Base-by-base conservation (phyloP, 164 flowering plant genomes). In the Chloranthus sessilifolius region DNA sequence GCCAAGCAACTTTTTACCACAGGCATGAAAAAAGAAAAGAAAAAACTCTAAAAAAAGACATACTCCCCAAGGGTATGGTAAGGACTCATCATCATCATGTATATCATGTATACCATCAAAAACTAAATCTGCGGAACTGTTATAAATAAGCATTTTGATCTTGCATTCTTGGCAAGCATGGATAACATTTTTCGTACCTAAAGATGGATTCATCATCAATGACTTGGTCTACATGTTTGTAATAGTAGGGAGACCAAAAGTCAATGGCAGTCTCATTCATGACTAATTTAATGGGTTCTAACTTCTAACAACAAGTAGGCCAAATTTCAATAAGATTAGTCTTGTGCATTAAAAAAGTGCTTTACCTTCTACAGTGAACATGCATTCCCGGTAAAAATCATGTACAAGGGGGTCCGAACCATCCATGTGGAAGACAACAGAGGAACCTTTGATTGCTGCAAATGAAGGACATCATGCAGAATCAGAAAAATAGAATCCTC, bases 101-200 rank as follows among this genome's bases (percentile, higher is more conserved):
- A 85, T 80, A 56, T 75, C 82, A 60, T 48, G 77, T 5, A 56
- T 71, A 59, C 81, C 82, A 69, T 83, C 79, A 67, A 76, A 78
- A 47, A 83, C 75, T 12, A 89, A 82, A 77, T 80, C 84, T 1
- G 85, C 82, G 28, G 89, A 63, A 59, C 95, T 81, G 63, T 80
- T 77, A 68, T 81, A 86, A 47, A 89, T 60, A 29, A 89, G 76
- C 56, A 74, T 71, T 53, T 76, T 77, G 5, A 89, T 88, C 63
- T 70, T 68, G 58, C 81, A 71, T 33, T 78, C 78, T 43, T 70
- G 76, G 63, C 97, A 85, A 56, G 87, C 92, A 69, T 28, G 63
- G 26, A 85, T 63, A 10, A 89, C 86, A 73, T 89, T 85, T 62
- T 78, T 89, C 3, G 78, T 74, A 68, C 97, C 92, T 85, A 71